Percentiles rank a stretch among this genome's conserved stretches.
phyloP scores from a whole-genome alignment of 1,139 yeast genomes.

The Ashbya aceris region DNA sequence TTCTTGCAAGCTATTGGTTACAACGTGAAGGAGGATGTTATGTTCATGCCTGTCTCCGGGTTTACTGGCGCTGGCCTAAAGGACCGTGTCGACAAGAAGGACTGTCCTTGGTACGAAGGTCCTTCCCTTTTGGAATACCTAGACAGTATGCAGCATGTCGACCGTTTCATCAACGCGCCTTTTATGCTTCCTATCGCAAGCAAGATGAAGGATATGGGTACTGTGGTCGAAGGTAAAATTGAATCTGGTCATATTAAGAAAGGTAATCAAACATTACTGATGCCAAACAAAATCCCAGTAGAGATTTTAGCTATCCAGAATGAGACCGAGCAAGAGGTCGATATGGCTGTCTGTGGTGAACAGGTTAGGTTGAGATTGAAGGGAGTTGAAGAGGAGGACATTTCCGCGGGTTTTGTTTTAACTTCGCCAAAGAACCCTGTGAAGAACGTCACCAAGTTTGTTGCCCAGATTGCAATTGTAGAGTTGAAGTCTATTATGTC shows the following conservation, averaged over 20 bases:
- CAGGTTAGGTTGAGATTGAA: conserved; percentile 88
- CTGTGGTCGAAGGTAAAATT: conserved; percentile 94
- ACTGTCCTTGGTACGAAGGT: conserved; percentile 90
- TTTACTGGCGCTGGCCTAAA: conserved; percentile 95
- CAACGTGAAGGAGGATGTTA: conserved; percentile 67
- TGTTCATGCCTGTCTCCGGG: conserved; percentile 96
- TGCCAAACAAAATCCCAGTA: conserved; percentile 82
- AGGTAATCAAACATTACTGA: conserved; percentile 63
- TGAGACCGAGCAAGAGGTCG: conserved; percentile 94
- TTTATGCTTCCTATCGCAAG: conserved; percentile 95
- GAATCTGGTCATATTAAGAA: conserved; percentile 90
- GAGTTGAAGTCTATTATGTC: conserved; percentile 91
- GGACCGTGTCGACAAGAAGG: conserved; percentile 61
- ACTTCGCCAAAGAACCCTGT: conserved; percentile 84
- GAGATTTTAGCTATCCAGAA: conserved; percentile 83
- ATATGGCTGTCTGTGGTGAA: conserved; percentile 87
- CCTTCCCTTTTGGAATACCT: conserved; percentile 86
- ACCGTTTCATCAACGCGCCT: conserved; percentile 87
- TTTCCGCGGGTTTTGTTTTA: conserved; percentile 82
- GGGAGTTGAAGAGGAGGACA: conserved; percentile 96
- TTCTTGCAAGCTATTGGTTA: conserved; percentile 90
- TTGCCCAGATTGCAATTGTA: conserved; percentile 94
- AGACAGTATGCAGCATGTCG: conserved; percentile 70
- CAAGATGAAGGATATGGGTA: conserved; percentile 94
- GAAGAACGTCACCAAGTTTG: conserved; percentile 80